phyloP scores from a whole-genome alignment of 148 eudicot genomes.

The Camellia japonica region DNA sequence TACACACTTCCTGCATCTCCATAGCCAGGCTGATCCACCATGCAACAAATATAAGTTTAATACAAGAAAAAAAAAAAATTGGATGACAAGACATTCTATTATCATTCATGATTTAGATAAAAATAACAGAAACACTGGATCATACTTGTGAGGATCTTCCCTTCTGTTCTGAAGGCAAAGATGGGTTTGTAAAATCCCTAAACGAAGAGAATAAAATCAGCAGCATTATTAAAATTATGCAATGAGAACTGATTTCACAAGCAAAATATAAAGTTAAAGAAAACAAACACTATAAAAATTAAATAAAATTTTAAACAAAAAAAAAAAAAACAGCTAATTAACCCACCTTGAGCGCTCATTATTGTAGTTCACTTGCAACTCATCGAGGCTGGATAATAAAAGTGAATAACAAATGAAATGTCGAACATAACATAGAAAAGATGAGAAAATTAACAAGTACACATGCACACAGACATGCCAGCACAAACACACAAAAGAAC shows the following conservation, averaged over 20 bases:
- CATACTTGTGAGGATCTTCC: constrained; percentile 84
- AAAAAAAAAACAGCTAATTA: constrained; percentile 4
- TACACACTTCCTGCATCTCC: constrained; percentile 71
- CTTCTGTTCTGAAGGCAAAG: constrained; percentile 79
- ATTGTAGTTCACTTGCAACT: constrained; percentile 86
- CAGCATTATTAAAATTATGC: neutral
- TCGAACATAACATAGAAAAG: neutral
- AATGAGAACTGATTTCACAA: neutral
- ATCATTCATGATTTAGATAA: neutral
- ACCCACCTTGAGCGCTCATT: constrained; percentile 84
- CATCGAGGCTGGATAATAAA: constrained; percentile 67
- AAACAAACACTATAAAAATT: no score
- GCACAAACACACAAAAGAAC: neutral
- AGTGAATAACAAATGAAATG: neutral
- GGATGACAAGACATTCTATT: neutral
- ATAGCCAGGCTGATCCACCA: constrained; percentile 66
- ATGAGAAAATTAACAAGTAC: neutral
- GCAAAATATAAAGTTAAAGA: no score
- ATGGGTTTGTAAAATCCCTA: constrained; percentile 92
- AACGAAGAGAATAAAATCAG: constrained; percentile 3
- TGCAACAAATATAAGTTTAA: neutral
- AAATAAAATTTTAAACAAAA: neutral
- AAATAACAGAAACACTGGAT: neutral
- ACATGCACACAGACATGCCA: neutral
- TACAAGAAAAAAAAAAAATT: neutral